These are phyloP conservation scores for Leavenworthia alabamica DNA, from an alignment of 345 rosid genomes.

Conservation along the genomic window DNA sequence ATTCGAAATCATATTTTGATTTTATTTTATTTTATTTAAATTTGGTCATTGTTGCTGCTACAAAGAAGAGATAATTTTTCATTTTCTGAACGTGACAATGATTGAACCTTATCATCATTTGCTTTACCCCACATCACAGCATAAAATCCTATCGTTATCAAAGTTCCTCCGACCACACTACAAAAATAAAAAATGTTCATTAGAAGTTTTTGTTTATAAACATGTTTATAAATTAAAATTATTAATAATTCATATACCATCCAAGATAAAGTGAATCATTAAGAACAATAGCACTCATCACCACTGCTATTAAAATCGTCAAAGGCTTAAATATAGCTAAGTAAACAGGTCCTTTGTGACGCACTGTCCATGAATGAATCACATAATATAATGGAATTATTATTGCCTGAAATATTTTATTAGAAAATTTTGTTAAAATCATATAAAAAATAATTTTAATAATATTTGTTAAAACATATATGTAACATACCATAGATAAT, in stretches of 20 bases:
- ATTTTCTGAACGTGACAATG: slow-evolving; percentile 22
- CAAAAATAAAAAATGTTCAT: neutral
- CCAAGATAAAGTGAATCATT: slow-evolving; percentile 62
- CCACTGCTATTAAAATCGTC: slow-evolving; percentile 58
- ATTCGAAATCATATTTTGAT: too few species aligned
- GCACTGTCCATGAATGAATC: slow-evolving; percentile 49
- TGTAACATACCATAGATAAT: slow-evolving; percentile 42
- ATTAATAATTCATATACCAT: slow-evolving; percentile 35
- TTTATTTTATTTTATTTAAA: neutral
- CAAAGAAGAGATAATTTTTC: slow-evolving; percentile 43
- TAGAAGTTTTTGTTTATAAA: neutral
- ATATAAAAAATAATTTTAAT: neutral
- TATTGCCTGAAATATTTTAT: slow-evolving; percentile 40
- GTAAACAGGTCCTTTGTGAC: slow-evolving; percentile 57
- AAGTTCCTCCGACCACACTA: slow-evolving; percentile 61
- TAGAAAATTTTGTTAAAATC: neutral
- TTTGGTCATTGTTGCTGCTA: slow-evolving; percentile 28
- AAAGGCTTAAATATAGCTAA: slow-evolving; percentile 61
- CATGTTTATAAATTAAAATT: neutral
- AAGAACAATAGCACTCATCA: slow-evolving; percentile 48
- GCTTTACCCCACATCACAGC: slow-evolving; percentile 77
- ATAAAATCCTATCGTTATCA: slow-evolving; percentile 64
- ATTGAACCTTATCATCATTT: slow-evolving; percentile 42
- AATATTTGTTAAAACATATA: neutral
- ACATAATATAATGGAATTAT: slow-evolving; percentile 38